A percentile compares a stretch with the other conserved stretches of the same genome.
These are phyloP conservation scores for Trichopus zeylanicus DNA, from an alignment of 116 monocot genomes.

Conservation along the genomic window DNA sequence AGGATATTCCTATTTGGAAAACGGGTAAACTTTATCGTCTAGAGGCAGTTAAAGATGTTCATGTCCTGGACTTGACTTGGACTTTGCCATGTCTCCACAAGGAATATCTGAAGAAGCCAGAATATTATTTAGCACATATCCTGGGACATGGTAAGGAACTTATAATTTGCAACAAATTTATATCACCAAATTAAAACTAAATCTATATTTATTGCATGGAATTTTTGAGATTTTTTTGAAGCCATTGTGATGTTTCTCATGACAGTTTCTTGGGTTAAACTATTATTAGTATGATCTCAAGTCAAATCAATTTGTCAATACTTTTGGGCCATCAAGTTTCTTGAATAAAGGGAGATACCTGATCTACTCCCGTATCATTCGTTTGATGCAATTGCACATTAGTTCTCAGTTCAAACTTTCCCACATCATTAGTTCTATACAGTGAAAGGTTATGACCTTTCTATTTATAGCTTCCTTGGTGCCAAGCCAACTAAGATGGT, in stretches of 20 bases:
- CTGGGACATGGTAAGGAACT: conserved; percentile 74
- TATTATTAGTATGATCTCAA: not conserved
- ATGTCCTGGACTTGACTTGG: conserved; percentile 76
- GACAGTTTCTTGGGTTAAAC: not conserved
- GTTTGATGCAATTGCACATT: not conserved
- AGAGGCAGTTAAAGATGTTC: conserved; percentile 91
- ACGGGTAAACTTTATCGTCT: conserved; percentile 64
- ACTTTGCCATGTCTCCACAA: conserved; percentile 83
- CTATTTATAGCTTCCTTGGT: not conserved
- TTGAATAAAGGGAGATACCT: not conserved
- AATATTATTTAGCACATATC: conserved; percentile 81
- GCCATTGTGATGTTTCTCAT: not conserved
- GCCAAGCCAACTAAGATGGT: not conserved
- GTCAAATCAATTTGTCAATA: not conserved
- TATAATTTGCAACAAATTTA: not conserved
- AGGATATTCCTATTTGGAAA: conserved; percentile 60
- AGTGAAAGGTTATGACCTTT: not conserved
- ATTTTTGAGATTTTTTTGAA: no score
- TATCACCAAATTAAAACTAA: no score
- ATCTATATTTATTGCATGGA: no score
- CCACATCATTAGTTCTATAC: not conserved
- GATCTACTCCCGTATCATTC: not conserved
- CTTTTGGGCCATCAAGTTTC: not conserved
- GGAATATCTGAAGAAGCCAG: conserved; percentile 90
- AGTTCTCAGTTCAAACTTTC: not conserved